Evolutionary conservation across 202 grass and related monocot genomes (phyloP).

Genomic region (Brachypodium distachyon): DNA sequence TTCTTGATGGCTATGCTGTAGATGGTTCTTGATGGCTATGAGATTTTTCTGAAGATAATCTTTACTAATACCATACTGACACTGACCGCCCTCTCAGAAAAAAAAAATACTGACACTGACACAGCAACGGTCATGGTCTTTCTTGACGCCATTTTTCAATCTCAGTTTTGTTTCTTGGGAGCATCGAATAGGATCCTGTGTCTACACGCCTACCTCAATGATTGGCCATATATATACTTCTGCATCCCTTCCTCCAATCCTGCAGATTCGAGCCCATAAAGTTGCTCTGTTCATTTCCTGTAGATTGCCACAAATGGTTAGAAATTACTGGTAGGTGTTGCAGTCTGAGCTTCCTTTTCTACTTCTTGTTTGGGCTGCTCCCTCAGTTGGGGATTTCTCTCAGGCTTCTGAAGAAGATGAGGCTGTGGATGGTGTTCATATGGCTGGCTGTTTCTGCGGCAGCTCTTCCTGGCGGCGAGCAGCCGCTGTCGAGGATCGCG

Average conservation of each 20-base stretch:
- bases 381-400: neutral
- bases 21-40: too few species aligned
- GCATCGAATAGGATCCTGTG: constrained; percentile 3
- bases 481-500: constrained; percentile 78
- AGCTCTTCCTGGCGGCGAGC: constrained; percentile 38
- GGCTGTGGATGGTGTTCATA: neutral
- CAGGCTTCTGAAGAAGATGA: constrained; percentile 7
- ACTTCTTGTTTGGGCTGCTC: neutral
- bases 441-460: neutral
- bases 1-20: too few species aligned
- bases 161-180: neutral
- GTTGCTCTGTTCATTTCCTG: neutral
- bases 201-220: neutral
- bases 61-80: neutral
- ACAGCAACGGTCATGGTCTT: neutral
- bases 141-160: neutral
- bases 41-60: too few species aligned
- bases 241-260: neutral
- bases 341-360: neutral
- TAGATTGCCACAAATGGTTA: neutral
- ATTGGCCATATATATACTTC: constrained; percentile 7
- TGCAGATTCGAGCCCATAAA: neutral
- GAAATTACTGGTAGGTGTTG: neutral
- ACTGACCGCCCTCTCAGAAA: neutral
- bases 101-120: neutral